phyloP scores from a whole-genome alignment of 1,139 yeast species.

The Lizanozyma gosingica region DNA sequence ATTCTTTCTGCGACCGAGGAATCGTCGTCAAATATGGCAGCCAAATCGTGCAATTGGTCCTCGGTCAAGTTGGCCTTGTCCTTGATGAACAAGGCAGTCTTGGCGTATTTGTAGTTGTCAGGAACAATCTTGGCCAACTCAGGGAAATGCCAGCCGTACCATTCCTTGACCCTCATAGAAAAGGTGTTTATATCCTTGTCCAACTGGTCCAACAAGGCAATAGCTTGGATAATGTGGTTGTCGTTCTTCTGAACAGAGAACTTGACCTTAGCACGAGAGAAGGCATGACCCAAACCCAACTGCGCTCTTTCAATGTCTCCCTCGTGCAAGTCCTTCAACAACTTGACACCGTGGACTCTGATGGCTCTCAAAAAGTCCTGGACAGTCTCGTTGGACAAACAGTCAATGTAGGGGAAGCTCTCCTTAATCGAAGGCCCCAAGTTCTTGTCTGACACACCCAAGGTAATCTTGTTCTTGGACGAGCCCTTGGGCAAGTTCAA shows the following conservation, averaged over 20 bases:
- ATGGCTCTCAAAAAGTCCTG: slow-evolving; percentile 95
- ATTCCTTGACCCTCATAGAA: slow-evolving; percentile 98
- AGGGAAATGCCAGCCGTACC: slow-evolving; percentile 99
- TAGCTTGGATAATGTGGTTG: slow-evolving; percentile 97
- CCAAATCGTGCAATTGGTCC: slow-evolving; percentile 81
- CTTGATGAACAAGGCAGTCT: slow-evolving; percentile 70
- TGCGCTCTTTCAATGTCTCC: slow-evolving; percentile 98
- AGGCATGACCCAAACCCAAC: slow-evolving; percentile 97
- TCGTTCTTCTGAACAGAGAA: slow-evolving; percentile 97
- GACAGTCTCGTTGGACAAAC: slow-evolving; percentile 82
- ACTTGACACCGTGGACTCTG: slow-evolving; percentile 81
- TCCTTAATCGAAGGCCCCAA: slow-evolving; percentile 97
- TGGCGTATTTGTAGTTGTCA: slow-evolving; percentile 86
- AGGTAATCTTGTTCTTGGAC: slow-evolving; percentile 51
- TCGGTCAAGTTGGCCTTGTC: slow-evolving; percentile 81
- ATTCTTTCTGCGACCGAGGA: slow-evolving; percentile 90
- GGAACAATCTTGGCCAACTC: slow-evolving; percentile 93
- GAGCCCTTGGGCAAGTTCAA: slow-evolving; percentile 85
- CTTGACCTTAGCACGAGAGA: slow-evolving; percentile 98
- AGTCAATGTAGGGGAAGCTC: slow-evolving; percentile 77
- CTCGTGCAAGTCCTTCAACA: slow-evolving; percentile 83
- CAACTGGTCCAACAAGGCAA: slow-evolving; percentile 90
- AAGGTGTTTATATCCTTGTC: slow-evolving; percentile 97
- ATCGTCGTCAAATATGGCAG: slow-evolving; percentile 85
- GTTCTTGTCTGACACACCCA: slow-evolving; percentile 92